Conservation (phyloP, 805 yeast genomes). For the Saturnispora serradocipensis region DNA sequence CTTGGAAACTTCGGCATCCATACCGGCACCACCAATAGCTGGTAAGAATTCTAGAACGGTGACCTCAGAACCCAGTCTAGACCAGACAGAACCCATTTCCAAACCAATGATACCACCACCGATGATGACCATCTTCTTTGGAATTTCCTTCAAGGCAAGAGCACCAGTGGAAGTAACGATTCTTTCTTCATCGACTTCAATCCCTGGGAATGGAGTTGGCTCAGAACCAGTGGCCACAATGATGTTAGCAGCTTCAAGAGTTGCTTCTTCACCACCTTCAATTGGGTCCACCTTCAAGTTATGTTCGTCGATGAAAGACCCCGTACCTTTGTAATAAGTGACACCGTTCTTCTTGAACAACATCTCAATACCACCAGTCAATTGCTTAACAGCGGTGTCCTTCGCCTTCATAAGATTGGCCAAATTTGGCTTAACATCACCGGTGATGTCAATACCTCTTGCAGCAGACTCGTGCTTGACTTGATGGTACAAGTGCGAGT, state of each 20-base stretch:
- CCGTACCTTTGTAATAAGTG: constrained; percentile 88
- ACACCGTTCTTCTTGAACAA: constrained; percentile 93
- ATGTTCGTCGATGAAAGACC: constrained; percentile 77
- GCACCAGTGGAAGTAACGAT: constrained; percentile 96
- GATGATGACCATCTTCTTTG: constrained; percentile 83
- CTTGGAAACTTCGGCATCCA: constrained; percentile 95
- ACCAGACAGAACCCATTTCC: constrained; percentile 98
- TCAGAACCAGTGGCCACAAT: constrained; percentile 98
- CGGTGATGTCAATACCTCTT: constrained; percentile 81
- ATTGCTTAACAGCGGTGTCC: constrained; percentile 78
- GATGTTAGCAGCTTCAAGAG: constrained; percentile 74
- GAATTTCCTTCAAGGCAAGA: constrained; percentile 74
- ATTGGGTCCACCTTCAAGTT: constrained; percentile 72
- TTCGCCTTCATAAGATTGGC: constrained; percentile 81
- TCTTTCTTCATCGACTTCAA: constrained; percentile 91
- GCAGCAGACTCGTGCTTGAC: constrained; percentile 72
- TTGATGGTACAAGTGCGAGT: constrained; percentile 86
- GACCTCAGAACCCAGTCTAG: constrained; percentile 91
- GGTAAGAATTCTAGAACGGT: constrained; percentile 86
- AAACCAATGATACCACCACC: constrained; percentile 99
- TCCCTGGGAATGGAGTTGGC: constrained; percentile 98
- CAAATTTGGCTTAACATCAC: constrained; percentile 67
- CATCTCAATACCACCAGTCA: constrained; percentile 92
- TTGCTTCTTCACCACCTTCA: constrained; percentile 70
- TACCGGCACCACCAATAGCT: constrained; percentile 97